These are phyloP conservation scores for Syzygium jambos DNA, from an alignment of 345 rosid species.

Conservation along the genomic window DNA sequence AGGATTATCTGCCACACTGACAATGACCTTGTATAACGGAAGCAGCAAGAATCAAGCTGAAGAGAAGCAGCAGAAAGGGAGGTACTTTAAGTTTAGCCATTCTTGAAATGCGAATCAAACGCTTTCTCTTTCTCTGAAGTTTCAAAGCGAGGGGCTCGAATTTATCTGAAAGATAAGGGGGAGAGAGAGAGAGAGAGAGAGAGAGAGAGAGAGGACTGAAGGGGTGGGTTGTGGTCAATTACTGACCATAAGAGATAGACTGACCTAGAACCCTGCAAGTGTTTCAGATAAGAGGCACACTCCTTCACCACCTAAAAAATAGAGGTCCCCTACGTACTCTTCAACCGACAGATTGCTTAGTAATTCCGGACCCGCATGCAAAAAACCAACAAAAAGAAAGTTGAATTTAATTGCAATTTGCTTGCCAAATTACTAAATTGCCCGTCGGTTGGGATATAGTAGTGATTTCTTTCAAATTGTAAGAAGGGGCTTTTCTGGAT, in stretches of 20 bases:
- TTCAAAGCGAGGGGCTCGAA: not conserved
- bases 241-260: slow-evolving; percentile 1
- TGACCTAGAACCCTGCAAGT: not conserved
- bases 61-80: slow-evolving; percentile 1
- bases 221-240: not conserved
- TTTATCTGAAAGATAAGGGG: not conserved
- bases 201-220: not conserved
- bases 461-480: not conserved
- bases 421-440: not conserved
- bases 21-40: slow-evolving; percentile 3
- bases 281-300: not conserved
- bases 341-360: not conserved
- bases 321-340: slow-evolving; percentile 2
- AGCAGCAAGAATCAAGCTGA: slow-evolving; percentile 6
- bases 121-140: not conserved
- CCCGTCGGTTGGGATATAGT: not conserved
- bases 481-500: not conserved
- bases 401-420: not conserved
- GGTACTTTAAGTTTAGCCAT: not conserved
- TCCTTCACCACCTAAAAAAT: not conserved
- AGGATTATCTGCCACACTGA: not conserved
- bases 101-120: not conserved
- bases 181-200: not conserved
- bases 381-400: not conserved
- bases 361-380: slow-evolving; percentile 1